Conservation (phyloP, 441 rosid genomes). For the Arabidopsis hybrid region DNA sequence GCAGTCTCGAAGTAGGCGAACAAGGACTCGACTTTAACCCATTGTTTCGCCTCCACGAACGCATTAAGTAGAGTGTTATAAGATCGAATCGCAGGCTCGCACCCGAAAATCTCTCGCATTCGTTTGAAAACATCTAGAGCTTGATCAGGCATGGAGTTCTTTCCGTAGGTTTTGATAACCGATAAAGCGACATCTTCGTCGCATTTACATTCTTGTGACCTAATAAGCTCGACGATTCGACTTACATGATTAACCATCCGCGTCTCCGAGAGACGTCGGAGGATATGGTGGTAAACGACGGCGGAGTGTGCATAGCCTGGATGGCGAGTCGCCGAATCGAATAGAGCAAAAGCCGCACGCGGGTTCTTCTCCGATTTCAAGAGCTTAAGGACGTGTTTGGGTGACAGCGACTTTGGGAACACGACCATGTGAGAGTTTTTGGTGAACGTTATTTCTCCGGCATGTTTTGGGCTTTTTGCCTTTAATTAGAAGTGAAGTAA, state of each 20-base stretch:
- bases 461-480: constrained; percentile 10
- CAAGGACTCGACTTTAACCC: constrained; percentile 65
- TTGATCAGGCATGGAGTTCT: constrained; percentile 61
- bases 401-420: constrained; percentile 56
- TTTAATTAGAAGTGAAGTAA: too few species aligned
- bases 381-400: constrained; percentile 64
- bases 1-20: constrained; percentile 54
- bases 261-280: constrained; percentile 68
- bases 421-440: constrained; percentile 51
- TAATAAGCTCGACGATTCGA: constrained; percentile 66
- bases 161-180: constrained; percentile 68
- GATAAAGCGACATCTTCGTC: constrained; percentile 72
- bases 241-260: constrained; percentile 54
- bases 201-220: constrained; percentile 57
- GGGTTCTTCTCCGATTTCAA: constrained; percentile 66
- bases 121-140: constrained; percentile 68
- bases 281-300: constrained; percentile 73
- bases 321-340: constrained; percentile 67
- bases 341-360: constrained; percentile 61
- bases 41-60: constrained; percentile 60
- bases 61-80: constrained; percentile 69
- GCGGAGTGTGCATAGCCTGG: constrained; percentile 63
- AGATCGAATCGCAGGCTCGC: constrained; percentile 75
- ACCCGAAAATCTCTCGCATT: constrained; percentile 72
- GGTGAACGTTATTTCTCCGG: constrained; percentile 31